Evolutionary conservation across 164 flowering plant genomes (phyloP).

Genomic region (Liriodendron chinense): DNA sequence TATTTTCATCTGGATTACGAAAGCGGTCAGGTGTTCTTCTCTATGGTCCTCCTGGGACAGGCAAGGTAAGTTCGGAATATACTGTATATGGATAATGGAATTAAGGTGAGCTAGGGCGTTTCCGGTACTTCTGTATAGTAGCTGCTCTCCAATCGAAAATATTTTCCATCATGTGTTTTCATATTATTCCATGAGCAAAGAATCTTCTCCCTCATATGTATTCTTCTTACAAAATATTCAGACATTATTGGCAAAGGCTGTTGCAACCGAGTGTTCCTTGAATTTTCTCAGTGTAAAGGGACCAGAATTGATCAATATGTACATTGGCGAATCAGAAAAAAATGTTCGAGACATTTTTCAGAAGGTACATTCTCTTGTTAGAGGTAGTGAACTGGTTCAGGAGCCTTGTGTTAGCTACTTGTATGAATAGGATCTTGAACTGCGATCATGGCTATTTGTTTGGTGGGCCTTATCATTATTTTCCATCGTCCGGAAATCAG

Average conservation of each 20-base stretch:
- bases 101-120: neutral
- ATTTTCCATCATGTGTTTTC: neutral
- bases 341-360: constrained; percentile 93
- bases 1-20: constrained; percentile 92
- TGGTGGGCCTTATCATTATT: too few relatives aligned
- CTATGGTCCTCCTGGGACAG: constrained; percentile 99
- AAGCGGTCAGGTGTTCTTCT: constrained; percentile 96
- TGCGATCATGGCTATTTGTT: too few relatives aligned
- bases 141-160: neutral
- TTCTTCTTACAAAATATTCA: neutral
- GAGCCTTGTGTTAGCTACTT: neutral
- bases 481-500: too few relatives aligned
- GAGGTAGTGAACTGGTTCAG: neutral
- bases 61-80: constrained; percentile 53
- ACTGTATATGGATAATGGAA: neutral
- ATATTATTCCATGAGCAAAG: neutral
- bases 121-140: neutral
- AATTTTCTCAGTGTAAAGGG: constrained; percentile 97
- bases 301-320: constrained; percentile 82
- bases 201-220: neutral
- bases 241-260: constrained; percentile 2
- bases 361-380: constrained; percentile 48
- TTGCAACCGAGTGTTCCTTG: constrained; percentile 83
- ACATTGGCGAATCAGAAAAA: constrained; percentile 46
- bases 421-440: too few relatives aligned